These are phyloP conservation scores for Trichoderma sp. DNA, from an alignment of 2,329 filamentous ascomycete genomes.

Conservation along the genomic window DNA sequence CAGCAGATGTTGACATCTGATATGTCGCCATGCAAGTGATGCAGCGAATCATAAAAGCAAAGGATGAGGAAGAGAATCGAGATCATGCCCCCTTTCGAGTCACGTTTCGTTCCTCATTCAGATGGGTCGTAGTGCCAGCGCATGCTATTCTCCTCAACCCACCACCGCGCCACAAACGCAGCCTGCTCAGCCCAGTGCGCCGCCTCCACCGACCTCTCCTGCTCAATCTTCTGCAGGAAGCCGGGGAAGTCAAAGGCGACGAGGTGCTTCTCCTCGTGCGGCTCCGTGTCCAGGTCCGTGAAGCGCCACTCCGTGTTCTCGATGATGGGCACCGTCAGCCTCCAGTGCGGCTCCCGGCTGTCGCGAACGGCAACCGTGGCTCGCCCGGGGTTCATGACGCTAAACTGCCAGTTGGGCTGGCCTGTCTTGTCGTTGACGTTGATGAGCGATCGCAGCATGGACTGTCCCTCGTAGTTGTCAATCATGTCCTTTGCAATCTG, in stretches of 20 bases:
- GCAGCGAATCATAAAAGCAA: not conserved
- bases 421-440: slow-evolving; percentile 25
- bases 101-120: not conserved
- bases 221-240: slow-evolving; percentile 29
- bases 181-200: slow-evolving; percentile 33
- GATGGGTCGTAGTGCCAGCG: slow-evolving; percentile 32
- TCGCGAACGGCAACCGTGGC: slow-evolving; percentile 36
- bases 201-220: slow-evolving; percentile 27
- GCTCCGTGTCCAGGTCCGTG: slow-evolving; percentile 32
- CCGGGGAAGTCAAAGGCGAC: slow-evolving; percentile 31
- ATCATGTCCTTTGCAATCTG: slow-evolving; percentile 32
- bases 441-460: slow-evolving; percentile 33
- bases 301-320: slow-evolving; percentile 37
- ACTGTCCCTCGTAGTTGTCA: slow-evolving; percentile 36
- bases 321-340: slow-evolving; percentile 35
- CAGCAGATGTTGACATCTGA: slow-evolving; percentile 10
- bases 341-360: slow-evolving; percentile 32
- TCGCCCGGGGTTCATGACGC: slow-evolving; percentile 37
- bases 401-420: slow-evolving; percentile 35
- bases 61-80: not conserved
- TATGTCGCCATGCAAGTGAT: slow-evolving; percentile 9
- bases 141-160: slow-evolving; percentile 33
- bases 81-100: not conserved
- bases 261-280: slow-evolving; percentile 31
- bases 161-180: slow-evolving; percentile 33